Conservation (phyloP, 129 eudicot genomes). For the Helianthus tuberosus region DNA sequence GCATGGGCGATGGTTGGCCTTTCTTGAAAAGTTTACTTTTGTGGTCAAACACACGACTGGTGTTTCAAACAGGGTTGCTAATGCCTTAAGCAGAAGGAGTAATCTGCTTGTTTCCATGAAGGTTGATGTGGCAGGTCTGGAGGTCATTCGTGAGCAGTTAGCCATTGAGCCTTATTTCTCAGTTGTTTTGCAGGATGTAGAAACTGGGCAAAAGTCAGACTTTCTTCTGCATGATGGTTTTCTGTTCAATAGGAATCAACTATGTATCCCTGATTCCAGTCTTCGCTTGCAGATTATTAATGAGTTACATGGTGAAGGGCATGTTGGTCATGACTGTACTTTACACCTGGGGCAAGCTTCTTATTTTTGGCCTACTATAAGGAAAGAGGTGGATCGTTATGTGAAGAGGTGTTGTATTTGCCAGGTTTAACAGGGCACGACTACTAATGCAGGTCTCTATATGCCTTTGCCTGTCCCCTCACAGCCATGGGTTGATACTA, state of each 20-base stretch:
- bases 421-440: neutral
- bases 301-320: neutral
- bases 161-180: neutral
- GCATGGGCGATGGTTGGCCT: neutral
- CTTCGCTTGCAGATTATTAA: neutral
- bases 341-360: neutral
- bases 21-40: neutral
- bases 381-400: neutral
- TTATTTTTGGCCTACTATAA: too few relatives aligned
- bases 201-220: neutral
- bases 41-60: neutral
- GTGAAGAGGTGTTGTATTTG: neutral
- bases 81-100: neutral
- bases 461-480: neutral
- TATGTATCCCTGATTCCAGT: neutral
- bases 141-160: neutral
- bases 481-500: neutral
- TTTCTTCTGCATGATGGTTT: neutral
- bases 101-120: neutral
- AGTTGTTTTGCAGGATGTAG: neutral
- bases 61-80: neutral
- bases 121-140: neutral
- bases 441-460: neutral
- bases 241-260: neutral
- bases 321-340: neutral